Evolutionary conservation across 768 basidiomycete genomes (phyloP).

Genomic region (Termitomyces sp.): DNA sequence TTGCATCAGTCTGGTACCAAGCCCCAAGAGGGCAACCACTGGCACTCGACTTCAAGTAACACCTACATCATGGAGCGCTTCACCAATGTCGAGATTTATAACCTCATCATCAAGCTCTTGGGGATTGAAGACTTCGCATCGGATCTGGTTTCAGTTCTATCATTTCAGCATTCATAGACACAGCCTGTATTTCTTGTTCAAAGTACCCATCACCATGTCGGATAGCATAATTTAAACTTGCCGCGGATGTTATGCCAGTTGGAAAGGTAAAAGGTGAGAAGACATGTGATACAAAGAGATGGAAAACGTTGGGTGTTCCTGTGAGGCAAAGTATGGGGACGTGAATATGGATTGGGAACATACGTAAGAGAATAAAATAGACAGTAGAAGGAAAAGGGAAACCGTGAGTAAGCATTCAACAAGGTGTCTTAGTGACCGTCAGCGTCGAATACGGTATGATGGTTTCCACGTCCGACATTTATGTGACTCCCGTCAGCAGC

Average conservation of each 20-base stretch:
- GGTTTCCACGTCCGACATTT: slow-evolving; percentile 37
- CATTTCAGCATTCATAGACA: neutral
- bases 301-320: neutral
- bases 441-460: slow-evolving; percentile 76
- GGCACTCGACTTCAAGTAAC: slow-evolving; percentile 65
- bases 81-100: slow-evolving; percentile 82
- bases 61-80: slow-evolving; percentile 81
- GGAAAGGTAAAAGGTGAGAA: neutral
- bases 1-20: slow-evolving; percentile 39
- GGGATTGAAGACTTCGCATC: slow-evolving; percentile 49
- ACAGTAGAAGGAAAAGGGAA: neutral
- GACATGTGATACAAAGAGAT: neutral
- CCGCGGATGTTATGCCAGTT: neutral
- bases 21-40: slow-evolving; percentile 29
- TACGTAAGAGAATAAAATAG: neutral
- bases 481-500: slow-evolving; percentile 57
- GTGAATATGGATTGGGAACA: neutral
- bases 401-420: neutral
- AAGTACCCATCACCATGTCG: neutral
- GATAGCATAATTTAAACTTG: slow-evolving; percentile 4
- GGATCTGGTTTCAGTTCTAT: neutral
- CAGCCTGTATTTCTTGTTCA: neutral
- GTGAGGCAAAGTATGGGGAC: slow-evolving; percentile 1
- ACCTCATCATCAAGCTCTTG: slow-evolving; percentile 72
- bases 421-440: slow-evolving; percentile 40